A percentile compares a stretch with the other conserved stretches of the same genome.
Conservation (phyloP, 2,329 filamentous ascomycete genomes). For the Fulvia fulva region DNA sequence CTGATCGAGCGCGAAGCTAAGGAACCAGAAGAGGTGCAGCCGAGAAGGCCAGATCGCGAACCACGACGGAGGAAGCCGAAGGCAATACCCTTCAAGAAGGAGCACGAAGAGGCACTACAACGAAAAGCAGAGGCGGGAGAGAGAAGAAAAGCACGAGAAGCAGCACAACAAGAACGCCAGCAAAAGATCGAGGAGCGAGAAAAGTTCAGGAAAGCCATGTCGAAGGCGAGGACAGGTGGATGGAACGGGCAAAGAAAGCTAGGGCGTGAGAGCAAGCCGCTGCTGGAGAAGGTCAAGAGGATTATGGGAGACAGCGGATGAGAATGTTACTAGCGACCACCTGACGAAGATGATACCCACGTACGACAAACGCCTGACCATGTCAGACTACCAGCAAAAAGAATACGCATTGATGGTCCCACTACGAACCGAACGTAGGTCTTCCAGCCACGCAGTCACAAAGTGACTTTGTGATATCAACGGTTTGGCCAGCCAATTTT, state of each 20-base stretch:
- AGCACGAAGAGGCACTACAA: conserved; percentile 46
- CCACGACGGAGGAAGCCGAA: conserved; percentile 39
- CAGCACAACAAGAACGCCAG: conserved; percentile 58
- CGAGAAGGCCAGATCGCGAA: conserved; percentile 7
- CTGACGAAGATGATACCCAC: background rate
- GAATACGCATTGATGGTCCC: too few species aligned
- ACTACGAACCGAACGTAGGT: too few species aligned
- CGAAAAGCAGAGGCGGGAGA: conserved; percentile 62
- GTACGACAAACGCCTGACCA: too few species aligned
- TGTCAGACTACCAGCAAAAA: too few species aligned
- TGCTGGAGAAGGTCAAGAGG: conserved; percentile 74
- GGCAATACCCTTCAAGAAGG: conserved; percentile 41
- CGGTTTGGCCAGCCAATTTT: too few species aligned
- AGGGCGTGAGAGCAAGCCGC: conserved; percentile 71
- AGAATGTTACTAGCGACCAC: too few species aligned
- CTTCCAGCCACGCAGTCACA: too few species aligned
- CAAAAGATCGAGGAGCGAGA: conserved; percentile 59
- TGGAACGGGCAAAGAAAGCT: conserved; percentile 71
- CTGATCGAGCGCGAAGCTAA: conserved; percentile 27
- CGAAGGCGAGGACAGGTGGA: conserved; percentile 57
- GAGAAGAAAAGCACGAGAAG: conserved; percentile 56
- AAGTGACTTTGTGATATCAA: too few species aligned
- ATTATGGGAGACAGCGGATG: conserved; percentile 51
- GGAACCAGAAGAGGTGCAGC: conserved; percentile 7
- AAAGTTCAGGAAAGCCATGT: conserved; percentile 65